Evolutionary conservation across 768 basidiomycete genomes (phyloP).

Genomic region (Coprinopsis sp.): DNA sequence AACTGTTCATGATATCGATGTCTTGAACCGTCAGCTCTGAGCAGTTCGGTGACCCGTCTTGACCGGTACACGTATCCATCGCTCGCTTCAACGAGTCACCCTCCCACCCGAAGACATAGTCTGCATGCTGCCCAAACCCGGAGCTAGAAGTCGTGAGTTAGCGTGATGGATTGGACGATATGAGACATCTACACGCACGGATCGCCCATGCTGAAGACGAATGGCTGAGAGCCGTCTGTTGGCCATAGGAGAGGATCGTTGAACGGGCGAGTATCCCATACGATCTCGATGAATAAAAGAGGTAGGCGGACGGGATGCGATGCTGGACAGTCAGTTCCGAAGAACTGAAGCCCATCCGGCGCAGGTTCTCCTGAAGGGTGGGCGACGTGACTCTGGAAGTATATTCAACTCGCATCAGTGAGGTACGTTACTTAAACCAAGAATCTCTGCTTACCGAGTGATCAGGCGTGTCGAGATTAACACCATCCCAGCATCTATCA

Average conservation of each 20-base stretch:
- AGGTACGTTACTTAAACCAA: neutral
- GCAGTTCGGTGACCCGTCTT: slow-evolving; percentile 2
- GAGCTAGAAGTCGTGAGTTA: neutral
- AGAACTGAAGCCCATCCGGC: slow-evolving; percentile 4
- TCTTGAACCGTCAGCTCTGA: slow-evolving; percentile 7
- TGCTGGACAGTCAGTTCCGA: slow-evolving; percentile 5
- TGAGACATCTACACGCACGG: slow-evolving; percentile 6
- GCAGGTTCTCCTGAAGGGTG: slow-evolving; percentile 5
- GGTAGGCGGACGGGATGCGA: slow-evolving; percentile 10
- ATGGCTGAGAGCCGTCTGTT: slow-evolving; percentile 11
- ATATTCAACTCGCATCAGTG: neutral
- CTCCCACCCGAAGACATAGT: slow-evolving; percentile 12
- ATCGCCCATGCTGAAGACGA: slow-evolving; percentile 16
- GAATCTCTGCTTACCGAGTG: neutral
- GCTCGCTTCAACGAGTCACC: slow-evolving; percentile 10
- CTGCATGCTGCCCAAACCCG: slow-evolving; percentile 10
- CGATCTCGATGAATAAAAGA: slow-evolving; percentile 13
- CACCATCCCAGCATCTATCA: slow-evolving; percentile 9
- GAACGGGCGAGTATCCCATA: slow-evolving; percentile 13
- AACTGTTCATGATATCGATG: slow-evolving; percentile 9
- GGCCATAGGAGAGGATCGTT: slow-evolving; percentile 9
- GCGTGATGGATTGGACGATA: neutral
- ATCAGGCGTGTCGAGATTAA: slow-evolving; percentile 5
- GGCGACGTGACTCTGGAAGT: slow-evolving; percentile 7
- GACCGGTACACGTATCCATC: slow-evolving; percentile 8